Percentiles rank a stretch among this genome's conserved stretches.
Conservation (phyloP, 2,329 filamentous ascomycete species). For the Neonectria punicea region DNA sequence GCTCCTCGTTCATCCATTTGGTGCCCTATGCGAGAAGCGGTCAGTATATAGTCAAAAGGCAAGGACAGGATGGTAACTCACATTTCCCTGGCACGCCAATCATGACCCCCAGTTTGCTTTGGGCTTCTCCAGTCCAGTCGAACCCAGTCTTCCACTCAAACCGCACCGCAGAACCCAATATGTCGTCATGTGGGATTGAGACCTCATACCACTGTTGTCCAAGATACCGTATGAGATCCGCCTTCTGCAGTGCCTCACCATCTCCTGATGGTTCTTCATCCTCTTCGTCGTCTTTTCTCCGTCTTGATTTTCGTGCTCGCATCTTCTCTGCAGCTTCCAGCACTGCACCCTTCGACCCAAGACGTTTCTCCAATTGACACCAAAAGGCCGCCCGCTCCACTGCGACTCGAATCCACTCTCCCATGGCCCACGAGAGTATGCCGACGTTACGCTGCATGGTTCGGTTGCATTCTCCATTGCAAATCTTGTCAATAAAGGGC, state of each 20-base stretch:
- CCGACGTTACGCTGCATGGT: constrained; percentile 66
- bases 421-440: constrained; percentile 73
- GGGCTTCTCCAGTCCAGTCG: constrained; percentile 79
- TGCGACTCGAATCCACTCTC: constrained; percentile 73
- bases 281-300: constrained; percentile 35
- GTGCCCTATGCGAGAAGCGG: constrained; percentile 60
- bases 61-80: constrained; percentile 54
- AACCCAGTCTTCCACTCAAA: constrained; percentile 73
- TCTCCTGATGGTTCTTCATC: constrained; percentile 31
- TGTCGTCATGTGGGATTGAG: constrained; percentile 47
- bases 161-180: constrained; percentile 56
- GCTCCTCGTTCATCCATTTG: constrained; percentile 66
- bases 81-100: constrained; percentile 70
- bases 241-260: constrained; percentile 34
- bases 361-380: constrained; percentile 62
- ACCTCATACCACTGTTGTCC: constrained; percentile 62
- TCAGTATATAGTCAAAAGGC: constrained; percentile 25
- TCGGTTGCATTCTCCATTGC: constrained; percentile 51
- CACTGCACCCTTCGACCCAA: constrained; percentile 50
- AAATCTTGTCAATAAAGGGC: constrained; percentile 60
- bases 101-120: constrained; percentile 65
- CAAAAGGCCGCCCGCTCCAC: constrained; percentile 71
- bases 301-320: constrained; percentile 39
- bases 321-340: constrained; percentile 35
- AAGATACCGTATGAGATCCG: constrained; percentile 64